These are phyloP conservation scores for Purpureocillium takamizusanense DNA, from an alignment of 2,329 filamentous ascomycete species.

Conservation along the genomic window DNA sequence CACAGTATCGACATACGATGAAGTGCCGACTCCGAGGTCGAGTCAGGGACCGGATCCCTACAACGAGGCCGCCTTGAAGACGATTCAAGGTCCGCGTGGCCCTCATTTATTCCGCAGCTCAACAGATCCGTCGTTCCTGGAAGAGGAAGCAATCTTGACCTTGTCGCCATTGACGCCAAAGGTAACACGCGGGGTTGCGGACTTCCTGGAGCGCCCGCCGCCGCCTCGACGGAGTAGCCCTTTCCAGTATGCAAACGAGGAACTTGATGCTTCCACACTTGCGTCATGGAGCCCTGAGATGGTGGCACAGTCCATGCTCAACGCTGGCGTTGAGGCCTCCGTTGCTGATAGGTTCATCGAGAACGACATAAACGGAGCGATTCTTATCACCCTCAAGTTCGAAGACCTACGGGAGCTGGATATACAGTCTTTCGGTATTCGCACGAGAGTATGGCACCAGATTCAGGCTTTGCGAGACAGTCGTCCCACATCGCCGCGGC, in stretches of 20 bases:
- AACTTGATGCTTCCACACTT: slow-evolving; percentile 51
- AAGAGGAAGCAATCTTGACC: slow-evolving; percentile 48
- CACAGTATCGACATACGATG: slow-evolving; percentile 80
- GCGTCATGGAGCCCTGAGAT: slow-evolving; percentile 64
- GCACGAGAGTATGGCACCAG: slow-evolving; percentile 72
- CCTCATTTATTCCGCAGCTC: slow-evolving; percentile 80
- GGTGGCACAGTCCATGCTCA: slow-evolving; percentile 80
- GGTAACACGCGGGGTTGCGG: slow-evolving; percentile 30
- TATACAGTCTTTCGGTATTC: slow-evolving; percentile 72
- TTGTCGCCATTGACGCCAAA: slow-evolving; percentile 69
- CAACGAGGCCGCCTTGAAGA: slow-evolving; percentile 51
- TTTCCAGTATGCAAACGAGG: slow-evolving; percentile 45
- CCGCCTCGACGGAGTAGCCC: slow-evolving; percentile 34
- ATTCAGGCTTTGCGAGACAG: slow-evolving; percentile 60
- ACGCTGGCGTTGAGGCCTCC: slow-evolving; percentile 66
- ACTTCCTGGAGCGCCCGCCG: slow-evolving; percentile 14
- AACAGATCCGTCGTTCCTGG: slow-evolving; percentile 31
- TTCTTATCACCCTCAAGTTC: slow-evolving; percentile 84
- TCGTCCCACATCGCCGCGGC: slow-evolving; percentile 39
- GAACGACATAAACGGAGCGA: slow-evolving; percentile 85
- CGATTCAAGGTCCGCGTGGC: slow-evolving; percentile 71
- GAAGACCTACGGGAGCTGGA: slow-evolving; percentile 77
- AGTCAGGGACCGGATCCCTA: slow-evolving; percentile 51
- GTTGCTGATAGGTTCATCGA: slow-evolving; percentile 78
- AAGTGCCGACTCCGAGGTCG: slow-evolving; percentile 68